Evolutionary conservation across 257 asterid genomes (phyloP), one percentile per base, ranked within the genome.

Genomic region (Schizonepeta tenuifolia): DNA sequence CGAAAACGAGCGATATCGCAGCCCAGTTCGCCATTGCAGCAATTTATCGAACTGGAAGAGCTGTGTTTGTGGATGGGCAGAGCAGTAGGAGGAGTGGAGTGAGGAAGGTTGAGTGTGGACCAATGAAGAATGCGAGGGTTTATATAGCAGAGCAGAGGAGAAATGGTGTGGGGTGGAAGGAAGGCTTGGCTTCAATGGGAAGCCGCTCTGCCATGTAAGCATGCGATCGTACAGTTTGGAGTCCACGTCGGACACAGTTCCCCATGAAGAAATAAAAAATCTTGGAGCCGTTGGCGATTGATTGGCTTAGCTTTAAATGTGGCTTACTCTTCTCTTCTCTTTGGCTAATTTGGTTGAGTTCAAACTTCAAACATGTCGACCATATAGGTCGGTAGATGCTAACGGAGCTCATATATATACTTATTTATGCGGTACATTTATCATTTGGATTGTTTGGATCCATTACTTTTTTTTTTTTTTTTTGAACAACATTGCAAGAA

Each of bases 141-240:
- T 89, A 81, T 80, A 89, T 87, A 86, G n/a, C n/a, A n/a, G n/a
- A 88, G 67, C 76, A 12, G 67, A 7, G 24, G 10, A 58, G 70
- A 36, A 21, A 31, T 7, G 8, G 33, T 61, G 58, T 0, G n/a
- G n/a, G n/a, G 43, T n/a, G 22, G 31, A 64, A 53, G 33, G 3
- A 24, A 2, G 31, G 40, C 15, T 71, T 67, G 88, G 92, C 92
- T 88, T 91, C 76, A 43, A n/a, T 6, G 58, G 72, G 69, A 87
- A 89, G 92, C 75, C 75, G 65, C 28, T 49, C 8, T 21, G 84
- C 87, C 95, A 79, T 73, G 85, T 86, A 85, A 74, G 9, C 22
- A 14, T 2, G 9, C 7, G 26, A 20, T 18, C 73, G 46, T 74
- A 60, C 75, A 61, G 65, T 50, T 67, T 46, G 33, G 9, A 24